These are phyloP conservation scores for Fusarium chuoi DNA, from an alignment of 2,329 filamentous ascomycete species.

Conservation along the genomic window DNA sequence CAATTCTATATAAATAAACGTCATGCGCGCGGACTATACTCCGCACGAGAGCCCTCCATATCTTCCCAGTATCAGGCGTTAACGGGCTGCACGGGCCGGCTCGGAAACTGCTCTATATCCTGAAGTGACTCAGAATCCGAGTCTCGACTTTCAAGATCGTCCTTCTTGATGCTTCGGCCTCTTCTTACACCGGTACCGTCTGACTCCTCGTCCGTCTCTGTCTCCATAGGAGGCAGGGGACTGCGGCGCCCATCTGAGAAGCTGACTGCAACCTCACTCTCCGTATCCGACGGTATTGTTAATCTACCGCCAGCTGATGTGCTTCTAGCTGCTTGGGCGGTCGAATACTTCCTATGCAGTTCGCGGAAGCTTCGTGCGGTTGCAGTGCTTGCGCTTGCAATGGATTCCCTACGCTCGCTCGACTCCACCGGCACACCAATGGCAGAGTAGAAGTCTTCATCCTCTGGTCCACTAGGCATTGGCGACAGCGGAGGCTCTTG, in stretches of 20 bases:
- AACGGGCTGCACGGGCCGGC: constrained; percentile 47
- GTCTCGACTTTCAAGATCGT: constrained; percentile 43
- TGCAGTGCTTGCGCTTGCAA: constrained; percentile 72
- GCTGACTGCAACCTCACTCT: constrained; percentile 69
- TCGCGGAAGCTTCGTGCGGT: constrained; percentile 74
- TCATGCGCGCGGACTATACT: constrained; percentile 42
- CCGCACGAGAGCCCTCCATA: constrained; percentile 17
- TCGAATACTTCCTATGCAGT: constrained; percentile 68
- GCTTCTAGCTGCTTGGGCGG: constrained; percentile 59
- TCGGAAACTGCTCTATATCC: constrained; percentile 45
- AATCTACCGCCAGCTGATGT: constrained; percentile 54
- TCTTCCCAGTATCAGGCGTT: constrained; percentile 44
- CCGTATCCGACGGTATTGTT: constrained; percentile 64
- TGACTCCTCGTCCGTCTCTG: constrained; percentile 48
- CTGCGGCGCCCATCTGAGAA: constrained; percentile 68
- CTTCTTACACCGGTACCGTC: constrained; percentile 25
- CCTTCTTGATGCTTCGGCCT: constrained; percentile 43
- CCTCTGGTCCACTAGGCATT: constrained; percentile 48
- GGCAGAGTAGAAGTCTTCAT: constrained; percentile 65
- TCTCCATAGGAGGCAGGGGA: constrained; percentile 64
- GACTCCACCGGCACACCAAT: constrained; percentile 56
- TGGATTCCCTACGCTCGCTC: constrained; percentile 67
- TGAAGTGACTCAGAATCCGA: constrained; percentile 45
- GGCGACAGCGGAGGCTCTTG: constrained; percentile 53
- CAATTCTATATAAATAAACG: constrained; percentile 36